Evolutionary conservation across 768 basidiomycete species (phyloP).

Genomic region (Favolaschia claudopus): DNA sequence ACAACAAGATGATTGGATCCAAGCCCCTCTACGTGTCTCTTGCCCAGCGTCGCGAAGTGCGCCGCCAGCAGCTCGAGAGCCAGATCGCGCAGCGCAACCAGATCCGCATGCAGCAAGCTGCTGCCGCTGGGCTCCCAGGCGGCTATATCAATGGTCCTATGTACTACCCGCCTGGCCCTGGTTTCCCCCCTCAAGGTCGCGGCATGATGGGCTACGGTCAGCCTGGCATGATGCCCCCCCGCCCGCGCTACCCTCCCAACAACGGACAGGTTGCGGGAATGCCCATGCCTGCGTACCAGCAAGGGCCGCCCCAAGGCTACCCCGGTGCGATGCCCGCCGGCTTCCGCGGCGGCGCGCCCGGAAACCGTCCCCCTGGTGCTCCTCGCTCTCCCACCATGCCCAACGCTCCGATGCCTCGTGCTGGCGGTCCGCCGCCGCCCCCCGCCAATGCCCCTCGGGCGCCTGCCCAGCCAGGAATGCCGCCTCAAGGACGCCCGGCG

Average conservation of each 20-base stretch:
- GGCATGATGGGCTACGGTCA: conserved; percentile 84
- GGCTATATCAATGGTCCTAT: conserved; percentile 87
- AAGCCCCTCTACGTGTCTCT: conserved; percentile 99
- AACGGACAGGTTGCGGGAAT: conserved; percentile 79
- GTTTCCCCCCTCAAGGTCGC: conserved; percentile 85
- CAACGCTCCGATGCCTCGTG: conserved; percentile 70
- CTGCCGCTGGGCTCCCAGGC: conserved; percentile 83
- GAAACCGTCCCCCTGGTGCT: conserved; percentile 66
- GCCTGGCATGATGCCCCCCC: conserved; percentile 87
- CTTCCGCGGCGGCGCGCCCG: conserved; percentile 61
- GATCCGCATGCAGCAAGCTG: conserved; percentile 95
- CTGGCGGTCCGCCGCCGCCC: conserved; percentile 66
- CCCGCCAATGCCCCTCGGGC: conserved; percentile 61
- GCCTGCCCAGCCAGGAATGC: conserved; percentile 54
- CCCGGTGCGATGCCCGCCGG: conserved; percentile 69
- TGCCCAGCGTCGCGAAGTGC: conserved; percentile 97
- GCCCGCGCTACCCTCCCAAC: conserved; percentile 80
- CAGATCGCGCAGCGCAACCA: conserved; percentile 99
- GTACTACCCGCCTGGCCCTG: conserved; percentile 85
- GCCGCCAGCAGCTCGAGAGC: conserved; percentile 97
- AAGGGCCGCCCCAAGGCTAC: conserved; percentile 77
- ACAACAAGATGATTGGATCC: conserved; percentile 99
- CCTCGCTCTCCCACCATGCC: conserved; percentile 71
- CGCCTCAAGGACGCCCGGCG: conserved; percentile 48
- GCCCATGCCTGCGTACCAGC: conserved; percentile 77